Conservation (phyloP, 208 protist genomes). For the Wallacemonas rigidus region DNA sequence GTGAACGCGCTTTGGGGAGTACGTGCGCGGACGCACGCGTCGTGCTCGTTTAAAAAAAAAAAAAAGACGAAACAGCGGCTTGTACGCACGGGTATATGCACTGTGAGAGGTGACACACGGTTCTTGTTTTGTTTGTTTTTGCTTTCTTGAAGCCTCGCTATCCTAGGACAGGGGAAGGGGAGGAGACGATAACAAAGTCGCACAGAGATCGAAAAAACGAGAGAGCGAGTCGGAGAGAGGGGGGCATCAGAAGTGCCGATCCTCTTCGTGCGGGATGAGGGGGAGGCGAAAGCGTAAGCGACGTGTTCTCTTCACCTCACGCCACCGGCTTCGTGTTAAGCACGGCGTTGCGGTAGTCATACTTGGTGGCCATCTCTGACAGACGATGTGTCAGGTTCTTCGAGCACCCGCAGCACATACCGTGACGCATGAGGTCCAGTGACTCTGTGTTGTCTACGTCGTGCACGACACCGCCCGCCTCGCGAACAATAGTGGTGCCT, state of each 20-base stretch:
- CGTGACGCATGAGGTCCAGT: slow-evolving; percentile 56
- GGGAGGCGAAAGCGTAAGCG: too few species aligned
- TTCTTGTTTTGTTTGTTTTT: too few species aligned
- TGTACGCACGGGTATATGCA: too few species aligned
- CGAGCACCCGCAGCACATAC: slow-evolving; percentile 72
- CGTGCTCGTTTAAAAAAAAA: too few species aligned
- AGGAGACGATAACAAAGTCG: neutral
- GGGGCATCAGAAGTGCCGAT: too few species aligned
- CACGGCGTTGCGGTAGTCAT: slow-evolving; percentile 55
- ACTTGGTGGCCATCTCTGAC: slow-evolving; percentile 57
- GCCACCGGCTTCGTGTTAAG: slow-evolving; percentile 20
- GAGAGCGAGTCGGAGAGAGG: neutral
- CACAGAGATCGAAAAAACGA: slow-evolving; percentile 27
- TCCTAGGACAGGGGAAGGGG: neutral
- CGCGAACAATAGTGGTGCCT: slow-evolving; percentile 78
- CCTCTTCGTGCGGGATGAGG: too few species aligned
- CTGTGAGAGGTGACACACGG: too few species aligned
- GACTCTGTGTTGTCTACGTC: slow-evolving; percentile 68
- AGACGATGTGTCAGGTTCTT: slow-evolving; percentile 51
- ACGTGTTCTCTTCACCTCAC: neutral
- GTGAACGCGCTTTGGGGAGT: too few species aligned
- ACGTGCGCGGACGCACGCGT: too few species aligned
- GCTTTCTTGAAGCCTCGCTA: too few species aligned
- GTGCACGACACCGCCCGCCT: slow-evolving; percentile 89
- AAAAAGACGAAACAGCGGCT: too few species aligned